Evolutionary conservation across 176 grass and related monocot species (phyloP), one percentile per base, ranked within the genome.

Genomic region (Bolboschoenus planiculmis): DNA sequence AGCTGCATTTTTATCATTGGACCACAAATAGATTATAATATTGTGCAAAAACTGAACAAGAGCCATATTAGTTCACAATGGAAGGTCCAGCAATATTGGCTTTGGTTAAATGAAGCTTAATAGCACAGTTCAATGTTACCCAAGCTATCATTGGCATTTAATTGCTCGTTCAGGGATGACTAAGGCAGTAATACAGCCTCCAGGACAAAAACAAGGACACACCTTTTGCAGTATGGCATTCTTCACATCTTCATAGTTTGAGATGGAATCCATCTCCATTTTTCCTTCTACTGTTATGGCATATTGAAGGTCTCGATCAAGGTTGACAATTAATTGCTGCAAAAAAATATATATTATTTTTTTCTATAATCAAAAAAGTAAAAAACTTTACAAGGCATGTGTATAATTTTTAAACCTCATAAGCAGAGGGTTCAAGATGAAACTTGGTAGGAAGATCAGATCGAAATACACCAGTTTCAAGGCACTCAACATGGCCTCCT

Each of bases 401-500:
- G 83, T 50, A 30, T 14, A 74, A 48, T 26, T 27, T 76, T 50
- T 18, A 26, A 81, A 98, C 95, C 92, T 98, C 87, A 75, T 84
- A 98, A 87, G 90, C 92, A 83, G 86, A 88, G 43, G 92, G 84
- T 81, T 95, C 92, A 23, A 93, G 87, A 73, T 93, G 96, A 86
- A 98, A 98, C 82, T 98, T 98, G 56, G 92, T 90, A 63, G 92
- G 92, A 83, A 98, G 92, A 90, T 98, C 96, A 78, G 96, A 98
- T 86, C 96, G 94, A 86, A 98, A 98, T 27, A 98, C 96, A 61
- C 96, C 96, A 86, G 90, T 98, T 93, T 98, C 96, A 85, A 98
- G 96, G 77, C 96, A 98, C 81, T 98, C 96, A 47, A 98, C 96
- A 82, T 98, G 96, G 78, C 96, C 96, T 58, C 96, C 92, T 61